Percentiles rank a stretch among this genome's conserved stretches.
Conservation (phyloP, 2,329 filamentous ascomycete genomes). For the Alternaria sp. region DNA sequence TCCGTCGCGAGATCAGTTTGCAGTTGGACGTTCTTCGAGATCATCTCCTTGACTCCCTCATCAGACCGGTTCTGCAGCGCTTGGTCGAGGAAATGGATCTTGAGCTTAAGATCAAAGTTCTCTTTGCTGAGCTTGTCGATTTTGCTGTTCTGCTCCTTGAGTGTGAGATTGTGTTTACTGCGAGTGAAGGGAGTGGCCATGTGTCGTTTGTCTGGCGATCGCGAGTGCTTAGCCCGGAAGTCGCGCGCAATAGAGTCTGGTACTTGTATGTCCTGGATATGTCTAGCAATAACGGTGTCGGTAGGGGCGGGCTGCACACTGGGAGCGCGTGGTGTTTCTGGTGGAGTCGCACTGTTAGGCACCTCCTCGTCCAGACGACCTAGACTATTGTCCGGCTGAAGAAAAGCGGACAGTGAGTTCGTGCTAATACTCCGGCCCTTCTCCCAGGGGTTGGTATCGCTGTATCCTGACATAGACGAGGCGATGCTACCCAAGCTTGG, state of each 20-base stretch:
- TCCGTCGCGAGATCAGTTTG: constrained; percentile 88
- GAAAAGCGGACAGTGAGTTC: constrained; percentile 39
- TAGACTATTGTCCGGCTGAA: constrained; percentile 55
- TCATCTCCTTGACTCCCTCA: constrained; percentile 97
- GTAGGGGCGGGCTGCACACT: constrained; percentile 67
- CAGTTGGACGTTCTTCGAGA: constrained; percentile 94
- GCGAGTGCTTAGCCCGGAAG: constrained; percentile 76
- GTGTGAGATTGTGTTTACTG: constrained; percentile 66
- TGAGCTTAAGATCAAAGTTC: constrained; percentile 96
- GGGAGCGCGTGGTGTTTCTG: constrained; percentile 73
- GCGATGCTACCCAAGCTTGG: constrained; percentile 90
- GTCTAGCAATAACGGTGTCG: constrained; percentile 86
- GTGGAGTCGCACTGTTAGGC: constrained; percentile 55
- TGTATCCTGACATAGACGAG: constrained; percentile 69
- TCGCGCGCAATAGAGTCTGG: constrained; percentile 87
- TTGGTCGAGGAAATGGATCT: constrained; percentile 96
- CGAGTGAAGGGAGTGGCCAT: constrained; percentile 47
- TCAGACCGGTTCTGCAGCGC: constrained; percentile 91
- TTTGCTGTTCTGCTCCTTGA: constrained; percentile 97
- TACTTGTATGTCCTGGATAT: constrained; percentile 88
- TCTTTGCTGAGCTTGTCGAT: constrained; percentile 97
- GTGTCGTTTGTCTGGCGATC: constrained; percentile 65
- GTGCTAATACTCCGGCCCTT: constrained; percentile 51
- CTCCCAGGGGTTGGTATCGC: constrained; percentile 53
- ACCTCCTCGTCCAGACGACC: constrained; percentile 67